Evolutionary conservation across 2,329 filamentous ascomycete genomes (phyloP).

Genomic region (Ceratocystis ficicola): DNA sequence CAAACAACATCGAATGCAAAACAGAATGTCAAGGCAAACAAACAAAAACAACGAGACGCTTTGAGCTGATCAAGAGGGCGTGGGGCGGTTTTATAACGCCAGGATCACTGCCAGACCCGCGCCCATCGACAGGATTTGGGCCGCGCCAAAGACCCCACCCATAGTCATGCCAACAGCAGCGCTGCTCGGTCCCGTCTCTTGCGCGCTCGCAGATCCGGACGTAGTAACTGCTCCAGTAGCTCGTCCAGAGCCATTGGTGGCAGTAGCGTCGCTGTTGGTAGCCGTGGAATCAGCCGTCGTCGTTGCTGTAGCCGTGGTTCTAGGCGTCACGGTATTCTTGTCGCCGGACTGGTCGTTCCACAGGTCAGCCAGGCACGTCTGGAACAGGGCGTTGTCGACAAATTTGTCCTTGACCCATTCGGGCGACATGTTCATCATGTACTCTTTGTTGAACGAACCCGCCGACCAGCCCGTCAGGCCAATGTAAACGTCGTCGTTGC

Average conservation of each 20-base stretch:
- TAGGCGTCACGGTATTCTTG: background rate
- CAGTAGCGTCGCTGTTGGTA: background rate
- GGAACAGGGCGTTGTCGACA: conserved; percentile 24
- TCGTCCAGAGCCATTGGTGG: background rate
- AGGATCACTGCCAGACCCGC: background rate
- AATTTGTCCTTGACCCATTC: conserved; percentile 26
- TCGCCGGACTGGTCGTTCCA: conserved; percentile 9
- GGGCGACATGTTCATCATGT: conserved; percentile 36
- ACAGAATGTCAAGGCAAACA: background rate
- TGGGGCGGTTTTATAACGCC: background rate
- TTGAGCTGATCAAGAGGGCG: background rate
- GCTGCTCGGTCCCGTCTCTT: background rate
- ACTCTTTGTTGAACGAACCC: conserved; percentile 34
- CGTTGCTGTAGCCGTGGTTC: background rate
- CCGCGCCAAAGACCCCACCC: background rate
- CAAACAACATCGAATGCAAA: too few species aligned
- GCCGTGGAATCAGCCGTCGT: background rate
- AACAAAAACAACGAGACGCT: background rate
- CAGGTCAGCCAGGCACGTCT: conserved; percentile 26
- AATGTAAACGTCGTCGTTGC: conserved; percentile 37
- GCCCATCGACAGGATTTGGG: background rate
- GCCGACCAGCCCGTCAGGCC: conserved; percentile 39
- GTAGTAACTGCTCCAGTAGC: background rate
- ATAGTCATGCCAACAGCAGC: background rate
- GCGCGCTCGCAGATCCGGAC: background rate